These are phyloP conservation scores for Centrapalus pauciflorus DNA, from an alignment of 129 eudicot genomes.

Conservation along the genomic window DNA sequence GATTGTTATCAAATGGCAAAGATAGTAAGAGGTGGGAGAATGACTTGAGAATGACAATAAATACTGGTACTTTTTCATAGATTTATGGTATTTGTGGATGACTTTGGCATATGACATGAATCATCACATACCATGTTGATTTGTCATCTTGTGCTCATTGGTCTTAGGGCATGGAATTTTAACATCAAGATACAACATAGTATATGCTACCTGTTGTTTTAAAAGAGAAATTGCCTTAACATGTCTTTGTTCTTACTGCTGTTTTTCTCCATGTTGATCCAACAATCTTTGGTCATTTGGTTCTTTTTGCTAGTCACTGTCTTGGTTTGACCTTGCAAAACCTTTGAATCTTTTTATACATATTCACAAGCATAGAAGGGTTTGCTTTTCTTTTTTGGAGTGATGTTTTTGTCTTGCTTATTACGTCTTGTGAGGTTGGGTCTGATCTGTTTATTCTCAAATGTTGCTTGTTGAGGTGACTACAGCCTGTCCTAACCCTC, in stretches of 20 bases:
- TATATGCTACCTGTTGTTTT: not conserved
- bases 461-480: too few species aligned
- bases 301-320: not conserved
- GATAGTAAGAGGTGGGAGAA: too few species aligned
- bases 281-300: not conserved
- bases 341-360: not conserved
- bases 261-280: not conserved
- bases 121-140: not conserved
- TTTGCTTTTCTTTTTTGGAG: too few species aligned
- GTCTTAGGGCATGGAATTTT: not conserved
- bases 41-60: not conserved
- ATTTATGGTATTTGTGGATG: not conserved
- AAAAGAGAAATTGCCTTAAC: not conserved
- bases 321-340: not conserved
- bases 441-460: too few species aligned
- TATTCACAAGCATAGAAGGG: not conserved
- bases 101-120: not conserved
- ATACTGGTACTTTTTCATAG: not conserved
- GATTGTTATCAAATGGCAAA: too few species aligned
- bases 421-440: too few species aligned
- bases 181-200: not conserved
- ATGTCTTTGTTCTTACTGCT: not conserved
- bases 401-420: not conserved
- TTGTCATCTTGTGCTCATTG: not conserved
- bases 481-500: too few species aligned